Base-by-base conservation (phyloP, 306 rosid genomes). In the Trifolium dubium region DNA sequence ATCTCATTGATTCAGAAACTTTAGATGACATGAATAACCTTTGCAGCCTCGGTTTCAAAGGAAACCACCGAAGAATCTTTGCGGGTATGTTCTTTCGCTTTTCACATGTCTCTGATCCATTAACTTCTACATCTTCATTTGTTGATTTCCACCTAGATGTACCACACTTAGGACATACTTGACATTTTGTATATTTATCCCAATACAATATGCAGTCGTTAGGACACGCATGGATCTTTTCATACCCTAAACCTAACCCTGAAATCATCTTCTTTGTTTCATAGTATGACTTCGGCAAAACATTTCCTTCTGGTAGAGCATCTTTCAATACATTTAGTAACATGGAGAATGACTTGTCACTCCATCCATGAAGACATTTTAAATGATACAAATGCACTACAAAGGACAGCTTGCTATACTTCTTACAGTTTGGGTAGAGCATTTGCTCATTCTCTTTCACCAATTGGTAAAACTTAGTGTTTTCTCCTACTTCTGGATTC, bases 241-340 rank as follows among this genome's bases (percentile, higher is more conserved):
- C 32, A 69, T 49, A 51, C 18, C 49, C 11, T 18, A 51, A 32
- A 17, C 47, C 49, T 51, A 69, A 34, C 8, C 63, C 15, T n/a
- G 50, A 69, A 17, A 69, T 17, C 10, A 47, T 30, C 29, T 44
- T 67, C 59, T 67, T 67, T 1, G 28, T 46, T 46, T 46, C 51
- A 46, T 46, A 46, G 51, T 11, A 46, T 12, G 51, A 46, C 15
- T 46, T 46, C 4, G 15, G 51, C 6, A 46, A 46, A 46, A 46
- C 15, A 3, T 46, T 46, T 4, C 6, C 51, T 0, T 12, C 51
- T 46, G 14, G 6, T 11, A 46, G 2, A 3, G 15, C 51, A 46
- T 46, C 15, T 46, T 6, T 46, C 2, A 46, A 3, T 13, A 46
- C 12, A 46, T 46, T 5, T 46, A 46, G 3, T 3, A 46, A 13